phyloP scores from a whole-genome alignment of 345 rosid species.

The Nephelium lappaceum region DNA sequence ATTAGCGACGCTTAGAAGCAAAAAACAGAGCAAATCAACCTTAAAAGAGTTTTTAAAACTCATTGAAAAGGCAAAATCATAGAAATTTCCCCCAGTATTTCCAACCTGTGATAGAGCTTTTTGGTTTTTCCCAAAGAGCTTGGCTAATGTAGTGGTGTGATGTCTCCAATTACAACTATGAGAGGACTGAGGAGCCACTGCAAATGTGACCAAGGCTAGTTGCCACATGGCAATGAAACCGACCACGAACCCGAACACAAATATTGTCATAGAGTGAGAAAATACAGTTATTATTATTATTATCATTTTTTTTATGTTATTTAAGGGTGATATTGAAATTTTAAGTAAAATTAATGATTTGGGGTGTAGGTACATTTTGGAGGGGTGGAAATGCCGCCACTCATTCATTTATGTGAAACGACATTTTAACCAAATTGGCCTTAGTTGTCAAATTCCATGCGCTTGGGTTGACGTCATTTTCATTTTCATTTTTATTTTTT shows the following conservation, averaged over 20 bases:
- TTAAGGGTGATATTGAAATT: too few relatives aligned
- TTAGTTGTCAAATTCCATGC: too few relatives aligned
- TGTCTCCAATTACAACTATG: constrained; percentile 88
- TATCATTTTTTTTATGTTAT: too few relatives aligned
- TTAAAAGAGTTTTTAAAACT: neutral
- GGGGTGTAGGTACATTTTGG: too few relatives aligned
- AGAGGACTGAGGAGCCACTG: constrained; percentile 93
- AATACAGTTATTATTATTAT: too few relatives aligned
- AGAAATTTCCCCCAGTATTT: constrained; percentile 40
- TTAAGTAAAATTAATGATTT: too few relatives aligned
- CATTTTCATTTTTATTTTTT: too few relatives aligned
- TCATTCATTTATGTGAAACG: too few relatives aligned
- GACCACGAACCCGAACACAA: constrained; percentile 91
- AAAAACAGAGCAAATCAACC: constrained; percentile 19
- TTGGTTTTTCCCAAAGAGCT: constrained; percentile 76
- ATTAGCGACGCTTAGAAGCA: constrained; percentile 35
- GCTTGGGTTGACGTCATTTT: too few relatives aligned
- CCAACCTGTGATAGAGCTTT: constrained; percentile 36
- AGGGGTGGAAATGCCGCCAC: too few relatives aligned
- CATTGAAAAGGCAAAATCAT: neutral
- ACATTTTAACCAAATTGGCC: too few relatives aligned
- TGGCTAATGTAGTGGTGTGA: constrained; percentile 73
- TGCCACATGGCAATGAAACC: constrained; percentile 99
- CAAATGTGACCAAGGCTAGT: constrained; percentile 77
- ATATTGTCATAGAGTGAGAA: constrained; percentile 81